Percentiles rank a stretch among this genome's conserved stretches.
These are phyloP conservation scores for Thuja plicata DNA, from an alignment of 83 land plant species.

Conservation along the genomic window DNA sequence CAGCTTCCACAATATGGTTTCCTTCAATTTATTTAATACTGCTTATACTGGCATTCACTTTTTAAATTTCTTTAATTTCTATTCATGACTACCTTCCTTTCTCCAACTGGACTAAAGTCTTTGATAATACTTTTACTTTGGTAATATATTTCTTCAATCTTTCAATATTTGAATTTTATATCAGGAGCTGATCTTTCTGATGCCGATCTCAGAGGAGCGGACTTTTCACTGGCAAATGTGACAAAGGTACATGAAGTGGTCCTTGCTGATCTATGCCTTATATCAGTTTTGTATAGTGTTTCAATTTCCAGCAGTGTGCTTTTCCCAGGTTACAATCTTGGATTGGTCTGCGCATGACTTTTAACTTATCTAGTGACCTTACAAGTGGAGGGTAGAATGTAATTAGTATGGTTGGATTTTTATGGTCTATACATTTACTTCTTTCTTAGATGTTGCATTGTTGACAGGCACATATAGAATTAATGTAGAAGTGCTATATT, in stretches of 20 bases:
- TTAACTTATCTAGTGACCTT: neutral
- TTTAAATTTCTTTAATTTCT: neutral
- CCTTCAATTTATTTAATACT: neutral
- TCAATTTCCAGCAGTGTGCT: neutral
- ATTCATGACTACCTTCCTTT: neutral
- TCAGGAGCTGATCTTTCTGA: constrained; percentile 93
- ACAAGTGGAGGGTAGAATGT: neutral
- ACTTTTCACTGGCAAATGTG: constrained; percentile 91
- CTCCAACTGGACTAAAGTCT: neutral
- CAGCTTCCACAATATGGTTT: neutral
- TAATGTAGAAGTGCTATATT: neutral
- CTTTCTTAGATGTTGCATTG: neutral
- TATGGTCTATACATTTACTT: neutral
- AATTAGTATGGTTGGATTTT: neutral
- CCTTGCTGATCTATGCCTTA: neutral
- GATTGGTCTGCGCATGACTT: neutral
- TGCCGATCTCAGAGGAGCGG: constrained; percentile 89
- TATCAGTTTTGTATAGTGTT: neutral
- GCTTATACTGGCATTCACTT: neutral
- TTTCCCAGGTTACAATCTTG: neutral
- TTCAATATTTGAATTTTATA: neutral
- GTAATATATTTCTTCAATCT: constrained; percentile 7
- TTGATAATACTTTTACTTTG: neutral
- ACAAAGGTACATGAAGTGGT: constrained; percentile 51
- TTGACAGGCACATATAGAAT: neutral